Conservation (phyloP, 139 green algal genomes). For the Spirogloea muscicola region DNA sequence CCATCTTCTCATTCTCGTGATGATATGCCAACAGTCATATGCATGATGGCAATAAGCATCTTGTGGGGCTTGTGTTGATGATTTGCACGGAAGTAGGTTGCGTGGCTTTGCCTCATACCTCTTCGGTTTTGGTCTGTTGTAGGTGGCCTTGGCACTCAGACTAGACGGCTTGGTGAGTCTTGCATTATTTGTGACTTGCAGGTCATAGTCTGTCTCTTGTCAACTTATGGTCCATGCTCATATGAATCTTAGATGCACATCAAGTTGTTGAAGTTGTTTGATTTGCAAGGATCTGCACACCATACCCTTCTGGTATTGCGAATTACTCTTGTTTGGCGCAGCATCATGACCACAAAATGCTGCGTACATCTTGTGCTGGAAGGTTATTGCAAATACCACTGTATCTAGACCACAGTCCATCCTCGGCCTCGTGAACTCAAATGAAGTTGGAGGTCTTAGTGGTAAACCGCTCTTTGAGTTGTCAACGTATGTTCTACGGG, state of each 20-base stretch:
- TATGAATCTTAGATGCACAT: not conserved
- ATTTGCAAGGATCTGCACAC: not conserved
- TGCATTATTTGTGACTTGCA: not conserved
- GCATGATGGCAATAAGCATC: not conserved
- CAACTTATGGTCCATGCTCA: not conserved
- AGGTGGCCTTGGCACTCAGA: conserved; percentile 12
- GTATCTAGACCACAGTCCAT: conserved; percentile 65
- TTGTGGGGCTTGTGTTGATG: not conserved
- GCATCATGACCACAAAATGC: not conserved
- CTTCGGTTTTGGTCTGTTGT: not conserved
- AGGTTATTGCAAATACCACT: conserved; percentile 84
- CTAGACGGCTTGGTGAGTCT: conserved; percentile 11
- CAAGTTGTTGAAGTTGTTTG: not conserved
- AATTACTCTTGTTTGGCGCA: not conserved
- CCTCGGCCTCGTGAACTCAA: conserved; percentile 1
- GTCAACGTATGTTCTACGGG: conserved; percentile 60
- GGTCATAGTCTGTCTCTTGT: not conserved
- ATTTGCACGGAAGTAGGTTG: conserved; percentile 11
- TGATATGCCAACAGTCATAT: conserved; percentile 37
- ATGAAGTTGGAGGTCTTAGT: conserved; percentile 80
- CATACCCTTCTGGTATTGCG: not conserved
- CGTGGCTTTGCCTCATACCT: not conserved
- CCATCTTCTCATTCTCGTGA: conserved; percentile 70
- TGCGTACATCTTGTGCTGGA: not conserved
- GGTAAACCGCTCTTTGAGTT: conserved; percentile 76